Evolutionary conservation across 75 land plant species (phyloP).

Genomic region (Cunninghamia lanceolata): DNA sequence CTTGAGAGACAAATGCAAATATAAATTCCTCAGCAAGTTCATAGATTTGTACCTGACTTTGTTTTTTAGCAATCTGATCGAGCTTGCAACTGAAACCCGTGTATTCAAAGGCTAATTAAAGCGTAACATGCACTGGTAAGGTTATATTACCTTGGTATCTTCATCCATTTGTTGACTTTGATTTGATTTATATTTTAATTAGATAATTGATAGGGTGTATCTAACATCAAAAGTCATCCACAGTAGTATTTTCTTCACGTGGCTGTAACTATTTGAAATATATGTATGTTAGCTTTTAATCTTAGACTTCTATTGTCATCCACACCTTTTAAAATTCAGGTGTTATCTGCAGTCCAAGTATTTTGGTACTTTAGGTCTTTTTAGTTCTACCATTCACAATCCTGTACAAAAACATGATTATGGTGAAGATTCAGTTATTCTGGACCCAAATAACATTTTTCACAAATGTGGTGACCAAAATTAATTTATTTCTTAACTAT

Average conservation of each 20-base stretch:
- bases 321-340: not conserved
- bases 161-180: not conserved
- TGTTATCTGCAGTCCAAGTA: not conserved
- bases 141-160: not conserved
- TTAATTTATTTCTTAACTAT: no score
- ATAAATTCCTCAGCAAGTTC: not conserved
- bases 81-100: not conserved
- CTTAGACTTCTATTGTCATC: not conserved
- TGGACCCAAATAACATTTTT: not conserved
- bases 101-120: not conserved
- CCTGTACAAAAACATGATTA: not conserved
- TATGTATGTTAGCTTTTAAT: not conserved
- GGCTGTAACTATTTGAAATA: not conserved
- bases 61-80: not conserved
- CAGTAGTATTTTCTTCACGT: not conserved
- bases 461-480: not conserved
- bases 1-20: not conserved
- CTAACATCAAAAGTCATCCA: not conserved
- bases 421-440: not conserved
- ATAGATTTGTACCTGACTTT: not conserved
- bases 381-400: not conserved
- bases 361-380: not conserved
- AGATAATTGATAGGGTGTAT: not conserved
- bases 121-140: not conserved
- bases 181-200: not conserved